These are phyloP conservation scores for Psidium guajava DNA, from an alignment of 345 rosid species.

Conservation along the genomic window DNA sequence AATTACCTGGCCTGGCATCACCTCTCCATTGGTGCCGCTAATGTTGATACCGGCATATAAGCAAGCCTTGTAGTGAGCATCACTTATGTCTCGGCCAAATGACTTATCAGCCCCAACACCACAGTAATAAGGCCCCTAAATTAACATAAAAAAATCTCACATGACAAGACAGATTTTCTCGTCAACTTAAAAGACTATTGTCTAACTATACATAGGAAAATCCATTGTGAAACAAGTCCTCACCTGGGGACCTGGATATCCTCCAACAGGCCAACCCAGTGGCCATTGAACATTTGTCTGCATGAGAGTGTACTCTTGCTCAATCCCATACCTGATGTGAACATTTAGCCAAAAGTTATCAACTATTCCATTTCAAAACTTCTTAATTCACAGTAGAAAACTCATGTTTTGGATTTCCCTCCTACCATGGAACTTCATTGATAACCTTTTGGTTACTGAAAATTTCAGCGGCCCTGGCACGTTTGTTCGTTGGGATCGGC, in stretches of 20 bases:
- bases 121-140: conserved; percentile 96
- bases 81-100: conserved; percentile 93
- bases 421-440: conserved; percentile 73
- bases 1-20: conserved; percentile 96
- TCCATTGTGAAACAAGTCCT: not conserved
- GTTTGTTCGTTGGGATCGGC: conserved; percentile 97
- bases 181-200: not conserved
- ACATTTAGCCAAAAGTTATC: not conserved
- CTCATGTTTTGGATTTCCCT: not conserved
- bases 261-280: conserved; percentile 99
- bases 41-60: conserved; percentile 91
- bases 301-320: conserved; percentile 96
- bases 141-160: not conserved
- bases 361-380: not conserved
- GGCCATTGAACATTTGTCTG: conserved; percentile 90
- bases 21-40: conserved; percentile 95
- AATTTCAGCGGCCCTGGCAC: conserved; percentile 73
- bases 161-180: not conserved
- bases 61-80: conserved; percentile 98
- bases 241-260: conserved; percentile 97
- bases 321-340: conserved; percentile 64
- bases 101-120: conserved; percentile 96
- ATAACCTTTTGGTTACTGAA: conserved; percentile 61
- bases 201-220: not conserved
- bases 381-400: not conserved